Conservation (phyloP, 192 early-diverging fungal genomes). For the Thoreauomyces humboldtii region DNA sequence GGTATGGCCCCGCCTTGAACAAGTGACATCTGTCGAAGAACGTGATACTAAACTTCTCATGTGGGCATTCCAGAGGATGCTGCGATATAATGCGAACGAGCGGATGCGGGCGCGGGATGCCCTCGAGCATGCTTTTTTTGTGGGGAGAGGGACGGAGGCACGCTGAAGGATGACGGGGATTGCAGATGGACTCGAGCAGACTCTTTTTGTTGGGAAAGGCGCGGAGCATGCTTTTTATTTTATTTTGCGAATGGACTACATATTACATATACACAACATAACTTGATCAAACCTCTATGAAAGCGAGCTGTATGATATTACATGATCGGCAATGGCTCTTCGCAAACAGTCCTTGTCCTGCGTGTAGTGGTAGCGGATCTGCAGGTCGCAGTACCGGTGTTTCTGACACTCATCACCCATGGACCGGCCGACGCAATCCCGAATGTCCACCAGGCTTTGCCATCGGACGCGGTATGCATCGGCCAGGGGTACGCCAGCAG, state of each 20-base stretch:
- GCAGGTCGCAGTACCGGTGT: conserved; percentile 15
- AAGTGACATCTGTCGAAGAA: not conserved
- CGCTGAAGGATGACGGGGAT: no score
- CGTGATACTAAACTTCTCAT: not conserved
- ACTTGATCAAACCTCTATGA: no score
- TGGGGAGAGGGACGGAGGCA: no score
- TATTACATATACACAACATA: no score
- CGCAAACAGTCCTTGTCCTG: conserved; percentile 10
- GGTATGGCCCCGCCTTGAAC: not conserved
- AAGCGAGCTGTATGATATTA: no score
- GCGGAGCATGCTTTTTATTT: not conserved
- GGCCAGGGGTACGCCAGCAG: not conserved
- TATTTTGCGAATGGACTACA: not conserved
- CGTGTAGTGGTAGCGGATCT: conserved; percentile 40
- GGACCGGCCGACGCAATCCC: conserved; percentile 3
- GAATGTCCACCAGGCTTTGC: conserved; percentile 22
- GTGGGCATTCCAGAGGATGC: conserved; percentile 3
- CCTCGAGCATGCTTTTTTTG: conserved; percentile 9
- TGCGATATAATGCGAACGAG: not conserved
- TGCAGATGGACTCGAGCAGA: no score
- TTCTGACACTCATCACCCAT: conserved; percentile 3
- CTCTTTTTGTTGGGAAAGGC: not conserved
- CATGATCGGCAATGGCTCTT: not conserved
- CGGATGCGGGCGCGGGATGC: conserved; percentile 11
- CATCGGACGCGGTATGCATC: conserved; percentile 22